Conservation (phyloP, 768 basidiomycete genomes). For the Arthromyces matolae region DNA sequence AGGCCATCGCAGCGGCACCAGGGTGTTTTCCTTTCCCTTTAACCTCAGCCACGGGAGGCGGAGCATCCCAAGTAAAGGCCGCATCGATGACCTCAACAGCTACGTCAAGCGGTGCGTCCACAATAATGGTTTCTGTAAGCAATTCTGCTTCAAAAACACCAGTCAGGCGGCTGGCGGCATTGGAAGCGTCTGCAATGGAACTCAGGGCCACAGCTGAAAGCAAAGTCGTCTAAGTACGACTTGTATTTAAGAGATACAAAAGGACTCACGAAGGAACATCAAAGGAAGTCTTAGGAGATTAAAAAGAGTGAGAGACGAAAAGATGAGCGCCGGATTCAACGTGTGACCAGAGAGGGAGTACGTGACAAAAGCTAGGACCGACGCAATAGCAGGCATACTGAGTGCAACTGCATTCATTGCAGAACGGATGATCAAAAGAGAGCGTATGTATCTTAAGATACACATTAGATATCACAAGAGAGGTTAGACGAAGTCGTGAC, state of each 20-base stretch:
- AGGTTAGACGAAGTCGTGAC: not conserved
- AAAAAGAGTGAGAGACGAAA: conserved; percentile 84
- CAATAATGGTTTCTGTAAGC: conserved; percentile 51
- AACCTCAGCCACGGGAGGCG: conserved; percentile 44
- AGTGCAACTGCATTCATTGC: conserved; percentile 66
- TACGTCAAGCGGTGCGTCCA: conserved; percentile 51
- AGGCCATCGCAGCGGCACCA: conserved; percentile 4
- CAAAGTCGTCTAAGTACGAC: not conserved
- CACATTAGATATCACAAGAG: not conserved
- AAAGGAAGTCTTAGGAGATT: conserved; percentile 78
- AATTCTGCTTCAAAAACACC: conserved; percentile 85
- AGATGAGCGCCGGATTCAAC: conserved; percentile 69
- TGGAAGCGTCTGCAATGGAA: conserved; percentile 79
- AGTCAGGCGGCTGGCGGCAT: conserved; percentile 72
- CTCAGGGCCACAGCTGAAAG: conserved; percentile 63
- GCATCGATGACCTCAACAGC: conserved; percentile 69
- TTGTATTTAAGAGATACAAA: conserved; percentile 8
- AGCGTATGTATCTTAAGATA: conserved; percentile 53
- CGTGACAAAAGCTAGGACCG: conserved; percentile 72
- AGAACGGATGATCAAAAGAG: conserved; percentile 60
- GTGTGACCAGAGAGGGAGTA: conserved; percentile 72
- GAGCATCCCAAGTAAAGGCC: conserved; percentile 85
- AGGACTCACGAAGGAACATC: conserved; percentile 60
- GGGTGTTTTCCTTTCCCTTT: conserved; percentile 29
- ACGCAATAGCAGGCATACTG: conserved; percentile 73